phyloP scores from a whole-genome alignment of 331 rosid genomes.

The Acacia concinna region DNA sequence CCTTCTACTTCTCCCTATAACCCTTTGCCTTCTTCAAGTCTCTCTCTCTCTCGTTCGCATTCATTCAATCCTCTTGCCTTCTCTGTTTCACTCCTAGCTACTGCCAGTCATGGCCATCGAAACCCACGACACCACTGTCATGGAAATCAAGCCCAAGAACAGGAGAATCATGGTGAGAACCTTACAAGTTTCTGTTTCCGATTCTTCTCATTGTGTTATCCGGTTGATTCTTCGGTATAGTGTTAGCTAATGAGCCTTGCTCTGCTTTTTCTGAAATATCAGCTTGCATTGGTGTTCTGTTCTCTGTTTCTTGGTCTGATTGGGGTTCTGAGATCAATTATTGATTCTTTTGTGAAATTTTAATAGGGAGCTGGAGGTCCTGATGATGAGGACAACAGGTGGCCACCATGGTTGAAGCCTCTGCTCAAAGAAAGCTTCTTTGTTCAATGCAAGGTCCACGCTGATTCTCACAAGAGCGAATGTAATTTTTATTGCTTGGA shows the following conservation, averaged over 20 bases:
- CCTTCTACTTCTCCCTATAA: constrained; percentile 62
- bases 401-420: constrained; percentile 99
- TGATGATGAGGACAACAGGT: constrained; percentile 81
- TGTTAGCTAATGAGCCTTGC: constrained; percentile 15
- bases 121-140: constrained; percentile 65
- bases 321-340: not conserved
- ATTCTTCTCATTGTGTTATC: not conserved
- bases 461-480: constrained; percentile 94
- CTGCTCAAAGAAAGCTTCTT: constrained; percentile 79
- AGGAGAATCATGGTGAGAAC: constrained; percentile 82
- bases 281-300: not conserved
- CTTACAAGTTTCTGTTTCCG: not conserved
- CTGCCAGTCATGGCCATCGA: constrained; percentile 76
- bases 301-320: constrained; percentile 14
- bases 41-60: constrained; percentile 35
- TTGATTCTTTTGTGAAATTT: constrained; percentile 1
- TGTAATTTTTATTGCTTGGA: constrained; percentile 98
- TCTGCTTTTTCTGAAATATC: not conserved
- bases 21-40: constrained; percentile 69
- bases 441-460: constrained; percentile 90
- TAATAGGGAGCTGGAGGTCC: constrained; percentile 90
- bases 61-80: not conserved
- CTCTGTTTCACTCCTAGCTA: not conserved
- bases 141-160: constrained; percentile 91
- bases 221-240: not conserved